Evolutionary conservation across 163 green algal species (phyloP).

Genomic region (Scenedesmus sp.): DNA sequence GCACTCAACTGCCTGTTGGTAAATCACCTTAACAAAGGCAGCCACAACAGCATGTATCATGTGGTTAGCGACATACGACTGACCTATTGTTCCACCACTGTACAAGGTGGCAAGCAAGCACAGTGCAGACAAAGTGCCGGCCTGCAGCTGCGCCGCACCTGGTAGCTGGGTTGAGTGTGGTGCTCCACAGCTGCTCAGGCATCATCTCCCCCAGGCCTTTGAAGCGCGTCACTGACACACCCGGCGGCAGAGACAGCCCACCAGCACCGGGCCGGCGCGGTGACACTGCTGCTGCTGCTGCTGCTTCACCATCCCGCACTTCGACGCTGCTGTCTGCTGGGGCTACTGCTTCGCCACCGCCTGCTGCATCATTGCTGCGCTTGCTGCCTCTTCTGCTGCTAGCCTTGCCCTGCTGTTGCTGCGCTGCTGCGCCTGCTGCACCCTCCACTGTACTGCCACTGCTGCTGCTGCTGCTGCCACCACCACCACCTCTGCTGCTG

Average conservation of each 20-base stretch:
- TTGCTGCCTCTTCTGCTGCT: background rate
- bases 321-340: background rate
- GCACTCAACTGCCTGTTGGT: background rate
- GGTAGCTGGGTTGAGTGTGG: conserved; percentile 93
- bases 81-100: too few relatives aligned
- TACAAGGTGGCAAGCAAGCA: background rate
- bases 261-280: background rate
- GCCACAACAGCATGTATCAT: background rate
- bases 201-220: conserved; percentile 99
- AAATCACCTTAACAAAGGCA: background rate
- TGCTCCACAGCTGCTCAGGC: conserved; percentile 98
- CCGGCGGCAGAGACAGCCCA: conserved; percentile 21
- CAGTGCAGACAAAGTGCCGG: background rate
- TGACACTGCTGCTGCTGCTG: background rate
- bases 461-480: background rate
- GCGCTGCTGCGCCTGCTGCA: background rate
- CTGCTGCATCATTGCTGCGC: background rate
- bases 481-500: background rate
- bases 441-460: background rate
- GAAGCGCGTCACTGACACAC: conserved; percentile 68
- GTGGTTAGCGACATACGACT: too few relatives aligned
- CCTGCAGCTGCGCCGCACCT: conserved; percentile 61
- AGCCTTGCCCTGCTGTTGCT: background rate
- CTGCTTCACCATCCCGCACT: background rate
- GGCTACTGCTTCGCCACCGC: background rate